These are phyloP conservation scores for Lactifluus subvellereus DNA, from an alignment of 768 basidiomycete species.

Conservation along the genomic window DNA sequence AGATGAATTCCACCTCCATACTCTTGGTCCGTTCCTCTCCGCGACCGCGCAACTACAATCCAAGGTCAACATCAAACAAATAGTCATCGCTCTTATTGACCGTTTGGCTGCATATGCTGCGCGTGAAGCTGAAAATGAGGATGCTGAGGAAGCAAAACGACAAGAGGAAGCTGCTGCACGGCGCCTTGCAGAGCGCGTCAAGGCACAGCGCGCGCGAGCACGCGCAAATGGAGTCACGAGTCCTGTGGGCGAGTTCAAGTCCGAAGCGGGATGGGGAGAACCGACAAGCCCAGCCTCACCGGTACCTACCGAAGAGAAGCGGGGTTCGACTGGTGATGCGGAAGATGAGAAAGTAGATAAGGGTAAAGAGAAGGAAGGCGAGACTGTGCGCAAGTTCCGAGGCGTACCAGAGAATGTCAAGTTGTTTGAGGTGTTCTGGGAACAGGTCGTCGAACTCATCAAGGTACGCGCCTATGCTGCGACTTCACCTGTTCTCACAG, in stretches of 20 bases:
- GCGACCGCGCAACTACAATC: constrained; percentile 96
- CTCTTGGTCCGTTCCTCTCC: constrained; percentile 92
- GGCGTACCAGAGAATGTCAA: constrained; percentile 94
- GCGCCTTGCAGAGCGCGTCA: constrained; percentile 83
- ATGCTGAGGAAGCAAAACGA: constrained; percentile 87
- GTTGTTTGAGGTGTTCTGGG: constrained; percentile 98
- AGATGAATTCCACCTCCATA: constrained; percentile 95
- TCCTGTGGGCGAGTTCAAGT: constrained; percentile 23
- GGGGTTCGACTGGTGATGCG: constrained; percentile 21
- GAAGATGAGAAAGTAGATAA: constrained; percentile 36
- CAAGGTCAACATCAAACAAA: constrained; percentile 97
- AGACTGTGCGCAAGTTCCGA: constrained; percentile 70
- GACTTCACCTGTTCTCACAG: constrained; percentile 3
- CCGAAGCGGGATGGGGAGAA: constrained; percentile 24
- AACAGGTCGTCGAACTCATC: constrained; percentile 95
- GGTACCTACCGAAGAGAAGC: constrained; percentile 2
- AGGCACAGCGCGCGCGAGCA: constrained; percentile 57
- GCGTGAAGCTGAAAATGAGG: constrained; percentile 93
- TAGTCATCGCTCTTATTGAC: constrained; percentile 97
- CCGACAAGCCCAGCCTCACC: constrained; percentile 29
- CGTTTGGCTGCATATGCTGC: constrained; percentile 94
- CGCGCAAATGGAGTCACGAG: constrained; percentile 40
- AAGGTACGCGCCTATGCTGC: constrained; percentile 49
- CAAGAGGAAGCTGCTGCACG: constrained; percentile 92
- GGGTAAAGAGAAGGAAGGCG: constrained; percentile 55